Evolutionary conservation across 2,329 filamentous ascomycete species (phyloP).

Genomic region (Torrubiella hemipterigena): DNA sequence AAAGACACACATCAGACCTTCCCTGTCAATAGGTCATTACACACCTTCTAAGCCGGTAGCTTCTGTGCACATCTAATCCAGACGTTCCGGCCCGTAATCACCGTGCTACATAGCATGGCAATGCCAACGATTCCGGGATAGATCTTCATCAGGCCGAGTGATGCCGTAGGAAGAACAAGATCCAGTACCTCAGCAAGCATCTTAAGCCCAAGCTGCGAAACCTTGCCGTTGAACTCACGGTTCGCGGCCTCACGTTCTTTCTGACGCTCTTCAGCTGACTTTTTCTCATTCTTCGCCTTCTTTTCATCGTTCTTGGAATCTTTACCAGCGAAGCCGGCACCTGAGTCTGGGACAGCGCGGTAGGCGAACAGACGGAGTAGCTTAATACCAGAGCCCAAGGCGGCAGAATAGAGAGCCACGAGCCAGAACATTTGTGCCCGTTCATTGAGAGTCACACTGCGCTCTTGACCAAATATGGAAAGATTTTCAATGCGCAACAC

Average conservation of each 20-base stretch:
- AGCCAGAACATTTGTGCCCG: constrained; percentile 64
- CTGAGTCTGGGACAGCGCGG: constrained; percentile 20
- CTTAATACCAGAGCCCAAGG: constrained; percentile 28
- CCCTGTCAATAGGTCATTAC: not conserved
- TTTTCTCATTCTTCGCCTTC: constrained; percentile 13
- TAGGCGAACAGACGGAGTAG: constrained; percentile 24
- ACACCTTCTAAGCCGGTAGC: constrained; percentile 8
- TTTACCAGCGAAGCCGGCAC: constrained; percentile 14
- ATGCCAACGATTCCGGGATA: constrained; percentile 40
- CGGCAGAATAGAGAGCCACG: constrained; percentile 42
- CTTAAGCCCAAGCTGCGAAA: constrained; percentile 27
- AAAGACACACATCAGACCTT: not conserved
- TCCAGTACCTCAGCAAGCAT: constrained; percentile 49
- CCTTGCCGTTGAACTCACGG: constrained; percentile 16
- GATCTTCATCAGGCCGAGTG: constrained; percentile 47
- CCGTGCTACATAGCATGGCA: constrained; percentile 48
- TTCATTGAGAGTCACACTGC: constrained; percentile 32
- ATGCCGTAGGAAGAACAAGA: constrained; percentile 45
- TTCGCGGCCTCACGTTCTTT: constrained; percentile 18
- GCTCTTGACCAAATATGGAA: constrained; percentile 38
- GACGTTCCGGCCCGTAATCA: constrained; percentile 46
- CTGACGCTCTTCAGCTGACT: constrained; percentile 19
- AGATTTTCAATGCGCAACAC: constrained; percentile 28
- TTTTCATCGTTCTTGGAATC: constrained; percentile 9
- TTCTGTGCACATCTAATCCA: constrained; percentile 39